Conservation (phyloP, 805 yeast species). For the Tetrapisispora namnaoensis region DNA sequence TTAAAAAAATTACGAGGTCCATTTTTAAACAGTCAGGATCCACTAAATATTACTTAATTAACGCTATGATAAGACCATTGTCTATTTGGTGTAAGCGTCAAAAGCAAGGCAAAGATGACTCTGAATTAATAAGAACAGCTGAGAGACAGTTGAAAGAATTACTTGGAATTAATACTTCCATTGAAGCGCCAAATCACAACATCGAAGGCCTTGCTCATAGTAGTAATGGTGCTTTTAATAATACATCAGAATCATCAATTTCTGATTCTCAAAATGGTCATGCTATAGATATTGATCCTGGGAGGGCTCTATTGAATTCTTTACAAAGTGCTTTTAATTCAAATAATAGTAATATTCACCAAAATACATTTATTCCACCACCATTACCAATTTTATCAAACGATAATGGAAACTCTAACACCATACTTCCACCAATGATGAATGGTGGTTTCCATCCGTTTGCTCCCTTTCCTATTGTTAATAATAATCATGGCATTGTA, state of each 20-base stretch:
- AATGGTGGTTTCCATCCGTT: constrained; percentile 20
- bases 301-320: constrained; percentile 63
- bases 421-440: constrained; percentile 3
- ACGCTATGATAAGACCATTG: constrained; percentile 35
- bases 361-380: constrained; percentile 3
- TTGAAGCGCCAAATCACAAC: constrained; percentile 5
- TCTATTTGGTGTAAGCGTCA: constrained; percentile 46
- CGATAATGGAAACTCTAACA: not conserved
- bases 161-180: constrained; percentile 44
- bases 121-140: constrained; percentile 50
- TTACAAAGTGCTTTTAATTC: constrained; percentile 38
- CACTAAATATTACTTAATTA: constrained; percentile 29
- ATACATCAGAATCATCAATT: not conserved
- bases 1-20: constrained; percentile 35
- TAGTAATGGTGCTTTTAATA: not conserved
- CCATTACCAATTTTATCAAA: constrained; percentile 6
- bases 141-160: constrained; percentile 55
- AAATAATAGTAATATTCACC: constrained; percentile 2
- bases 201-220: not conserved
- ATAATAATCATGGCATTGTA: constrained; percentile 9
- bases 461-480: constrained; percentile 26
- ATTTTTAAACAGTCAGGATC: constrained; percentile 20
- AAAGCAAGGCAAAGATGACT: constrained; percentile 43
- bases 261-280: not conserved
- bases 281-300: constrained; percentile 43